Evolutionary conservation across 176 grass and related monocot species (phyloP), one percentile per base, ranked within the genome.

Genomic region (Bolboschoenus planiculmis): DNA sequence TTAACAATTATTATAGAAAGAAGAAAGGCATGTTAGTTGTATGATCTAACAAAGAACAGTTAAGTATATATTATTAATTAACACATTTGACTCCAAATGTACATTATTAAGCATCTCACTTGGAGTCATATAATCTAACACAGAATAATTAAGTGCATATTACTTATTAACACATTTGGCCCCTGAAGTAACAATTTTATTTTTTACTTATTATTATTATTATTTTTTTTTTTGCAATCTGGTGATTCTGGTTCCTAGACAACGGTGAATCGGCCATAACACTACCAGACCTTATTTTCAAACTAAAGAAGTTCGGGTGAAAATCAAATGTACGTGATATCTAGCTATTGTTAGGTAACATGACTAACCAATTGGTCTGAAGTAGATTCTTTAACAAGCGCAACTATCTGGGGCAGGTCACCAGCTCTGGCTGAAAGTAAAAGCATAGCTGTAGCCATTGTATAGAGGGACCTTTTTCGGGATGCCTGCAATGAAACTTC

Each of bases 401-500:
- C 63, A 85, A 90, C 70, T 50, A 95, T 81, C 62, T 90, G 78
- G 50, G 86, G 70, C 85, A 99, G 29, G 80, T 90, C 84, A 78
- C 60, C 78, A 64, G 80, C 85, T 81, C 84, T 95, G 70, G 91
- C 89, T 60, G 91, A 99, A 89, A 95, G 87, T 31, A 99, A 84
- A 62, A 99, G 93, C 93, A 99, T 95, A 23, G 89, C 80, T 37
- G 87, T 93, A 85, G 93, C 87, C 90, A 93, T 84, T 31, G 89
- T 99, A 84, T 91, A 91, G 80, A 99, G 75, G 88, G 85, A 99
- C 77, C 93, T 91, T 77, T 83, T 91, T 80, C 83, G 89, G 85
- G 93, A 99, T 72, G 96, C 87, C 80, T 93, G 89, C 87, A 90
- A 95, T 54, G 51, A 66, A 89, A 80, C 96, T 98, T 91, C 78